Evolutionary conservation across 2,329 filamentous ascomycete genomes (phyloP).

Genomic region (Sarocladiaceae sp.): DNA sequence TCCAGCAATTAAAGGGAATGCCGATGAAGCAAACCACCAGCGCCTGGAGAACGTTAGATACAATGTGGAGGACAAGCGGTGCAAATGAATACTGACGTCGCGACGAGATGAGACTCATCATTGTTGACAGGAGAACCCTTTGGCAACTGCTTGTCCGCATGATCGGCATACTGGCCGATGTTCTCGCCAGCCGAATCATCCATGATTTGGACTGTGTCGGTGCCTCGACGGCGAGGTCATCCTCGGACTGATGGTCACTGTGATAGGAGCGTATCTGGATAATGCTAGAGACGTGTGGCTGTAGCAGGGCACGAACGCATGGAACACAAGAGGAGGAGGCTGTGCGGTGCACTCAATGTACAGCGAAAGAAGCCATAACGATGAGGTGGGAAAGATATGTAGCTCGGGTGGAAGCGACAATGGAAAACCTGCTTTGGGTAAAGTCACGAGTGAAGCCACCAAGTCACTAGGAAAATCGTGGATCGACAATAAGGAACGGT

Average conservation of each 20-base stretch:
- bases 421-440: constrained; percentile 1
- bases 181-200: constrained; percentile 33
- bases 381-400: neutral
- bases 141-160: constrained; percentile 19
- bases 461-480: too few species aligned
- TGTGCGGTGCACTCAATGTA: neutral
- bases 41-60: constrained; percentile 30
- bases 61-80: neutral
- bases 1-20: constrained; percentile 73
- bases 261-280: neutral
- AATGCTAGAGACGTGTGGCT: too few species aligned
- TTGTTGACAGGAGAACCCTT: constrained; percentile 24
- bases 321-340: neutral
- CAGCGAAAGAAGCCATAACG: neutral
- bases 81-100: constrained; percentile 28
- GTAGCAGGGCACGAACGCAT: too few species aligned
- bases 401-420: too few species aligned
- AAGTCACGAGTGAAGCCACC: neutral
- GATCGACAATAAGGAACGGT: neutral
- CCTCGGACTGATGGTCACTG: neutral
- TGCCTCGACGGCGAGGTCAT: neutral
- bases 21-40: constrained; percentile 59
- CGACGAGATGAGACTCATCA: constrained; percentile 36
- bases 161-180: constrained; percentile 27
- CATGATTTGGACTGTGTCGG: constrained; percentile 23